phyloP scores from a whole-genome alignment of 2,329 filamentous ascomycete genomes.

The Coniochaeta prunicola region DNA sequence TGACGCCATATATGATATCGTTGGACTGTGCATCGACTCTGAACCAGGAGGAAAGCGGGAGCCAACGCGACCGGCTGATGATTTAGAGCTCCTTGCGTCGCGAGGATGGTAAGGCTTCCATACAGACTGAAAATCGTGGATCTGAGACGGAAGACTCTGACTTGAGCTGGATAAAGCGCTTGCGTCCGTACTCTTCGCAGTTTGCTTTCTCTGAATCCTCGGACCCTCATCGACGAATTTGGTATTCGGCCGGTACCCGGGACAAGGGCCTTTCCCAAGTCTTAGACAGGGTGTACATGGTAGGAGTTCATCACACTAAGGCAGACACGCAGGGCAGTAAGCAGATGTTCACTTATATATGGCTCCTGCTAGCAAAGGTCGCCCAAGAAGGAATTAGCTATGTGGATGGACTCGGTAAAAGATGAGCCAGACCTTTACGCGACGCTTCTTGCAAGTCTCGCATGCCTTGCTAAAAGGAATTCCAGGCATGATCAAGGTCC shows the following conservation, averaged over 20 bases:
- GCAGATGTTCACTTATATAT: not conserved
- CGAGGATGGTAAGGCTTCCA: not conserved
- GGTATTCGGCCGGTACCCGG: not conserved
- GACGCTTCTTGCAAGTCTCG: not conserved
- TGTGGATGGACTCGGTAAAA: not conserved
- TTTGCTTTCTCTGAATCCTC: not conserved
- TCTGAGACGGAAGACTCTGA: not conserved
- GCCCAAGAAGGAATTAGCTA: not conserved
- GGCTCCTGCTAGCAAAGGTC: not conserved
- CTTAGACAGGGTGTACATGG: slow-evolving; percentile 2
- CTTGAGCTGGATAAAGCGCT: not conserved
- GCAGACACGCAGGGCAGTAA: not conserved
- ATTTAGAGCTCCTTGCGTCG: not conserved
- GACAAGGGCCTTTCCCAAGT: slow-evolving; percentile 1
- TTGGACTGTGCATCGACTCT: not conserved
- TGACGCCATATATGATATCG: not conserved
- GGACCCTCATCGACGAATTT: not conserved
- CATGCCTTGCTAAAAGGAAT: not conserved
- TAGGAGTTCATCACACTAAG: not conserved
- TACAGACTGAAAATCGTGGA: not conserved
- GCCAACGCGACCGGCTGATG: not conserved
- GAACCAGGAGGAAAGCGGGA: not conserved
- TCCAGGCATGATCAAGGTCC: not conserved
- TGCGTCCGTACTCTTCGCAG: too few relatives aligned
- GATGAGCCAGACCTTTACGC: not conserved